A percentile compares a stretch with the other conserved stretches of the same genome.
These are phyloP conservation scores for Corymbia calophylla DNA, from an alignment of 441 rosid genomes.

Conservation along the genomic window DNA sequence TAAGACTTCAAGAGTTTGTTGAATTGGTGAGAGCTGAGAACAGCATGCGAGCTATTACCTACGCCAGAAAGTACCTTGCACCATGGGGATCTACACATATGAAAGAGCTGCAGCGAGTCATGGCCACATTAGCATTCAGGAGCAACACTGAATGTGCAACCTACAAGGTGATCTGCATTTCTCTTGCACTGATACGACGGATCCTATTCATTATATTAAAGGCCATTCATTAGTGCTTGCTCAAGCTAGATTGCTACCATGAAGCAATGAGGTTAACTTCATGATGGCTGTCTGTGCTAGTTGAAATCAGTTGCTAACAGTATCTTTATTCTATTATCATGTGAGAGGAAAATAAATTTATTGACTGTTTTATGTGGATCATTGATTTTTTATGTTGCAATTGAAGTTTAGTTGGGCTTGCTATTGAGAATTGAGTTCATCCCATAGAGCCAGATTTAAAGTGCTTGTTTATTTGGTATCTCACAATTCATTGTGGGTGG, in stretches of 20 bases:
- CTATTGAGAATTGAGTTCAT: neutral
- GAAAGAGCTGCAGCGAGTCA: conserved; percentile 70
- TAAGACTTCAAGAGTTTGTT: conserved; percentile 90
- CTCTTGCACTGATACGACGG: neutral
- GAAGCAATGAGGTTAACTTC: neutral
- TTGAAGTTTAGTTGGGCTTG: neutral
- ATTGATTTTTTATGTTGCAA: neutral
- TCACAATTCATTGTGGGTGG: neutral
- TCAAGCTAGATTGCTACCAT: neutral
- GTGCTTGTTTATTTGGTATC: neutral
- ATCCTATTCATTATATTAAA: neutral
- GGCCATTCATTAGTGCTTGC: neutral
- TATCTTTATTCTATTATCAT: neutral
- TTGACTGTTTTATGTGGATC: neutral
- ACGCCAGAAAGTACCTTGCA: conserved; percentile 76
- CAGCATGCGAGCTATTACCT: conserved; percentile 58
- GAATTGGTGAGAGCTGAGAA: conserved; percentile 80
- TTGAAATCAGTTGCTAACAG: neutral
- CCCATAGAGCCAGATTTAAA: neutral
- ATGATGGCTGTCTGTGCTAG: neutral
- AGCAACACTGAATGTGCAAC: conserved; percentile 62
- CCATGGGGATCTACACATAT: conserved; percentile 84
- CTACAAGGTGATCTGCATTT: conserved; percentile 54
- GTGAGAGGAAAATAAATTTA: neutral
- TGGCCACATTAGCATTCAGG: conserved; percentile 83